These are phyloP conservation scores for Pyrenophora tritici-repentis DNA, from an alignment of 2,329 filamentous ascomycete genomes.

Conservation along the genomic window DNA sequence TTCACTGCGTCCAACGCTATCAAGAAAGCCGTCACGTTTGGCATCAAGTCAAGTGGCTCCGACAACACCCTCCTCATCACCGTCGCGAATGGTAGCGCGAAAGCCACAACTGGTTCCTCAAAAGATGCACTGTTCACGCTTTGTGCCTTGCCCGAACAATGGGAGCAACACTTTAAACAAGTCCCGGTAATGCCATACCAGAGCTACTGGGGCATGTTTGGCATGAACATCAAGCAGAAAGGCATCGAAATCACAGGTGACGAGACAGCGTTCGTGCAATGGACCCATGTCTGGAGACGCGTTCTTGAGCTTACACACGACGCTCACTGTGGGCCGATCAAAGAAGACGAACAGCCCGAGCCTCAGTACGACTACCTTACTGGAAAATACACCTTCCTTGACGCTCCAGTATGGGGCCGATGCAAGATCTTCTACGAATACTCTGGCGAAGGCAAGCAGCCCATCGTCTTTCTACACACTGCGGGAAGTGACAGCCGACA, in stretches of 20 bases:
- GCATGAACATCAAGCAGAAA: slow-evolving; percentile 57
- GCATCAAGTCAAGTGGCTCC: slow-evolving; percentile 43
- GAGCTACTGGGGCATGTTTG: slow-evolving; percentile 54
- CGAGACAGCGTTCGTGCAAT: slow-evolving; percentile 51
- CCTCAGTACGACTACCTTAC: slow-evolving; percentile 52
- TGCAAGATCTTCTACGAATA: slow-evolving; percentile 58
- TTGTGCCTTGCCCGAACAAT: slow-evolving; percentile 52
- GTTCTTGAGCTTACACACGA: slow-evolving; percentile 56
- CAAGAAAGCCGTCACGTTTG: slow-evolving; percentile 40
- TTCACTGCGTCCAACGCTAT: slow-evolving; percentile 45
- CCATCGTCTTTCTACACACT: slow-evolving; percentile 54
- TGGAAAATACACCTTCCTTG: slow-evolving; percentile 55
- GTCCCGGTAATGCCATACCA: slow-evolving; percentile 53
- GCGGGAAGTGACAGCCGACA: slow-evolving; percentile 56
- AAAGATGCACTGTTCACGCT: slow-evolving; percentile 48
- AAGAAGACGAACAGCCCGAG: slow-evolving; percentile 47
- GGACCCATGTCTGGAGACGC: slow-evolving; percentile 55
- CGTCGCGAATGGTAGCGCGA: slow-evolving; percentile 38
- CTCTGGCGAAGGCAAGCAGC: slow-evolving; percentile 53
- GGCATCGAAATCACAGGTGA: slow-evolving; percentile 56
- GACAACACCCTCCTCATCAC: slow-evolving; percentile 43
- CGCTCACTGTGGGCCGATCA: slow-evolving; percentile 52
- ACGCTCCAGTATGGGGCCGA: slow-evolving; percentile 54
- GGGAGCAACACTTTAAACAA: slow-evolving; percentile 53
- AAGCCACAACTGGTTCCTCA: slow-evolving; percentile 32